A percentile compares a stretch with the other conserved stretches of the same genome.
Conservation (phyloP, 1,284 basidiomycete genomes). For the Cryptococcus maquisensis region DNA sequence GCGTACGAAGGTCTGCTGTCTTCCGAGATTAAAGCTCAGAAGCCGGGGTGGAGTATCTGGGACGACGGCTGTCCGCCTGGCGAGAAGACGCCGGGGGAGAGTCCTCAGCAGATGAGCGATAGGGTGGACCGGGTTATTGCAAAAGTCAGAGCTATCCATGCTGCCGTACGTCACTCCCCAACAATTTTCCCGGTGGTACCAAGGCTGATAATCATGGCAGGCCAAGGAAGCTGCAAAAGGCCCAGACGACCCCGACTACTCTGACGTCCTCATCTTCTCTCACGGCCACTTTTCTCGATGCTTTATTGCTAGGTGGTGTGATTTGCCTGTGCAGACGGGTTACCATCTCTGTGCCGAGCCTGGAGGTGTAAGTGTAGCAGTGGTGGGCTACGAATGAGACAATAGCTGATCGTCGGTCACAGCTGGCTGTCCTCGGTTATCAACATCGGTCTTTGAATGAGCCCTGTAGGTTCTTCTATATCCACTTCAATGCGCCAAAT, state of each 20-base stretch:
- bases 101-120: slow-evolving; percentile 67
- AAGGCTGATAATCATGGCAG: slow-evolving; percentile 4
- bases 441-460: slow-evolving; percentile 49
- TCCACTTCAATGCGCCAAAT: not conserved
- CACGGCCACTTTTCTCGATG: slow-evolving; percentile 72
- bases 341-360: slow-evolving; percentile 49
- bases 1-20: slow-evolving; percentile 78
- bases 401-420: not conserved
- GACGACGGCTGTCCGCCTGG: slow-evolving; percentile 71
- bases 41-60: slow-evolving; percentile 76
- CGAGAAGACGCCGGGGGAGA: slow-evolving; percentile 65
- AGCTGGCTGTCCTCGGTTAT: slow-evolving; percentile 49
- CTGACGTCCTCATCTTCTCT: slow-evolving; percentile 55
- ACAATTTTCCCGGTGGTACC: not conserved
- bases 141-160: slow-evolving; percentile 71
- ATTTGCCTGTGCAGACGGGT: slow-evolving; percentile 45
- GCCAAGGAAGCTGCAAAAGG: slow-evolving; percentile 20
- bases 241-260: slow-evolving; percentile 32
- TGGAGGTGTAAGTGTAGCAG: slow-evolving; percentile 35
- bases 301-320: slow-evolving; percentile 58
- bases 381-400: not conserved
- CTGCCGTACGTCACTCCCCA: slow-evolving; percentile 53
- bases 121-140: slow-evolving; percentile 73
- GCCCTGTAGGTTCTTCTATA: slow-evolving; percentile 35
- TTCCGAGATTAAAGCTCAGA: slow-evolving; percentile 65